Conservation (phyloP, 306 rosid species). For the Vigna mungo region DNA sequence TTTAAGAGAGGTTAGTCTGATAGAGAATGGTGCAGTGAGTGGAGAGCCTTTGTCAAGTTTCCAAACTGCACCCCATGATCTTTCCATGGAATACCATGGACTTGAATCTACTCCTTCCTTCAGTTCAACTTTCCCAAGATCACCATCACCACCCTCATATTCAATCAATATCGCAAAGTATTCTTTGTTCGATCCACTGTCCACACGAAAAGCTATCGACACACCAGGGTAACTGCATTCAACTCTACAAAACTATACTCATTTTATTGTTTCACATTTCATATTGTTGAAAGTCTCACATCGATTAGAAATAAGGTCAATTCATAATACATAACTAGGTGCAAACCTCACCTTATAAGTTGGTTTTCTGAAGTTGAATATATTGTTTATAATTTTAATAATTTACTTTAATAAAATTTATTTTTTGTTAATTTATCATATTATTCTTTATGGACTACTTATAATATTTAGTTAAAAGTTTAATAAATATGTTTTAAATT, state of each 20-base stretch:
- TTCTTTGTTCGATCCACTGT: slow-evolving; percentile 59
- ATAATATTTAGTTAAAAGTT: no score
- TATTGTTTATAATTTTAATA: no score
- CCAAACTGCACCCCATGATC: slow-evolving; percentile 85
- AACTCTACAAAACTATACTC: slow-evolving; percentile 45
- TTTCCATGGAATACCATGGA: slow-evolving; percentile 65
- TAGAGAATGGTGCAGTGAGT: slow-evolving; percentile 63
- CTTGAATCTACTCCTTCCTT: slow-evolving; percentile 53
- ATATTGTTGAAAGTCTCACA: no score
- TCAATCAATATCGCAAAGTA: slow-evolving; percentile 62
- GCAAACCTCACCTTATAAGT: no score
- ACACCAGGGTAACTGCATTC: slow-evolving; percentile 57
- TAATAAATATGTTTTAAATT: no score
- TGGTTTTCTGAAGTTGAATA: no score
- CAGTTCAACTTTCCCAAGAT: slow-evolving; percentile 56
- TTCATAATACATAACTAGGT: no score
- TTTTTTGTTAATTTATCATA: no score
- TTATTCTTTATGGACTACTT: no score
- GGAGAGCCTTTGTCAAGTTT: slow-evolving; percentile 52
- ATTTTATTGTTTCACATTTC: no score
- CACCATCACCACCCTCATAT: slow-evolving; percentile 69
- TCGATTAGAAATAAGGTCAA: no score
- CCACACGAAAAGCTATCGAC: slow-evolving; percentile 58
- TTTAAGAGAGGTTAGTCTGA: slow-evolving; percentile 51
- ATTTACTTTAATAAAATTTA: no score